These are phyloP conservation scores for Citrus trifoliata DNA, from an alignment of 345 rosid species.

Conservation along the genomic window DNA sequence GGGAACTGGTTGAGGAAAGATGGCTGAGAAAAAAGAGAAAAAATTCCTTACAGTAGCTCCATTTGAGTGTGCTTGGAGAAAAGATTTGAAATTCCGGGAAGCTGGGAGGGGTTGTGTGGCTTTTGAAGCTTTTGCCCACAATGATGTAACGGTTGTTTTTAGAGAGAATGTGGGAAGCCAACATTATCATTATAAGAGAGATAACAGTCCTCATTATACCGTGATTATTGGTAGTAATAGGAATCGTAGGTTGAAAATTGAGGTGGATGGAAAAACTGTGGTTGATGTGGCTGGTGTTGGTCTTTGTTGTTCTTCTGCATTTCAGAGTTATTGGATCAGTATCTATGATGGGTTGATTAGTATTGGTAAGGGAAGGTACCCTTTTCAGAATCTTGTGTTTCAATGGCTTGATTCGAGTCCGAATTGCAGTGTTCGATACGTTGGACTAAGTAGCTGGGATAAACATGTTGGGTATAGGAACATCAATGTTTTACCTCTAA, in stretches of 20 bases:
- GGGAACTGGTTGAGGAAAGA: conserved; percentile 14
- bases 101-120: conserved; percentile 96
- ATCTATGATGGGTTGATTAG: conserved; percentile 89
- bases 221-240: conserved; percentile 93
- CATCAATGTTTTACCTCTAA: conserved; percentile 82
- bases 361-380: conserved; percentile 88
- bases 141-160: conserved; percentile 93
- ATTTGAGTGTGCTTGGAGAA: conserved; percentile 97
- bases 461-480: conserved; percentile 96
- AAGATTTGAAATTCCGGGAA: conserved; percentile 83
- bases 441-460: conserved; percentile 96
- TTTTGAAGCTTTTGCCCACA: conserved; percentile 92
- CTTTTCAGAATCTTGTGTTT: conserved; percentile 89
- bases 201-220: conserved; percentile 88
- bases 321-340: conserved; percentile 94
- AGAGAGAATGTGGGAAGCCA: conserved; percentile 92
- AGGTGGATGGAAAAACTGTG: conserved; percentile 80
- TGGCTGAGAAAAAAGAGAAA: conserved; percentile 55
- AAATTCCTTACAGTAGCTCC: conserved; percentile 91
- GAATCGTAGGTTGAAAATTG: conserved; percentile 85
- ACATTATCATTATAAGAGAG: conserved; percentile 90
- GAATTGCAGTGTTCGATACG: conserved; percentile 72
- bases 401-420: conserved; percentile 91
- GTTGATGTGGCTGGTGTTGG: conserved; percentile 77
- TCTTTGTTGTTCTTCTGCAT: conserved; percentile 76